A percentile compares a stretch with the other conserved stretches of the same genome.
phyloP scores from a whole-genome alignment of 805 yeast species.

The Candida ovalis region DNA sequence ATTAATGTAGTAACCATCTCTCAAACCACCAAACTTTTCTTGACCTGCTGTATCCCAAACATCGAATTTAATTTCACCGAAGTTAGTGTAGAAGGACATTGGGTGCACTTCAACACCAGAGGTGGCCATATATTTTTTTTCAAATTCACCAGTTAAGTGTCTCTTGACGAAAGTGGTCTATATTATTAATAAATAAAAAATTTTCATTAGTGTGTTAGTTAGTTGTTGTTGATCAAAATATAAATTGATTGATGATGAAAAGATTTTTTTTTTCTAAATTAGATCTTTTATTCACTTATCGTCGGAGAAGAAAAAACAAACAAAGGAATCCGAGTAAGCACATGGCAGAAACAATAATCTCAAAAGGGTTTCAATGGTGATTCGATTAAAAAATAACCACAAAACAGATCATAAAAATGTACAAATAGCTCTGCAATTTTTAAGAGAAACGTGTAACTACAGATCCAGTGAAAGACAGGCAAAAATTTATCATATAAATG shows the following conservation, averaged over 20 bases:
- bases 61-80: slow-evolving; percentile 97
- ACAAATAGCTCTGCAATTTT: no score
- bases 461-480: no score
- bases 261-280: no score
- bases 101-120: slow-evolving; percentile 99
- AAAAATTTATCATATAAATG: not conserved
- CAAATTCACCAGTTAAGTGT: slow-evolving; percentile 99
- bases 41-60: slow-evolving; percentile 99
- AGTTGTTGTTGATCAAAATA: not conserved
- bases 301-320: not conserved
- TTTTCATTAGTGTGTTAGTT: not conserved
- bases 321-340: no score
- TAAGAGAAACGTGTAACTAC: no score
- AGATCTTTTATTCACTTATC: no score
- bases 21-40: slow-evolving; percentile 98
- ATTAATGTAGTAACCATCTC: slow-evolving; percentile 99
- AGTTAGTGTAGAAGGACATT: slow-evolving; percentile 95
- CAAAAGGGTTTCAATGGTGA: no score
- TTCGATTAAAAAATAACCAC: no score
- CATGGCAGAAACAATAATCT: no score
- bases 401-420: no score
- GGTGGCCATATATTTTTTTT: slow-evolving; percentile 97
- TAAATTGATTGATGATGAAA: not conserved
- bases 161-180: slow-evolving; percentile 98
- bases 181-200: not conserved